Base-by-base conservation (phyloP, 345 rosid genomes). In the Raphanus raphanistrum region DNA sequence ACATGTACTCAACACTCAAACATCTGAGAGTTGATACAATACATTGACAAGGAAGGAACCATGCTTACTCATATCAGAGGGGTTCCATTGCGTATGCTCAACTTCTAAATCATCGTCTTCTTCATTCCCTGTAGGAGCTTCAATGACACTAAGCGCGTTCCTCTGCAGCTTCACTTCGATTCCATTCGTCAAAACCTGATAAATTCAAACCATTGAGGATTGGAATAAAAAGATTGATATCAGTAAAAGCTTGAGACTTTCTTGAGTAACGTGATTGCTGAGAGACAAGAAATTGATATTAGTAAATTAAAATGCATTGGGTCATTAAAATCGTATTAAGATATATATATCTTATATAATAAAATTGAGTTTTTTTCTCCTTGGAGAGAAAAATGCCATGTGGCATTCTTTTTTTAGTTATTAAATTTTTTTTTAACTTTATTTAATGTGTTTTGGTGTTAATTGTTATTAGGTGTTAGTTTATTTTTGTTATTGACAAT, bases 111-210 rank as follows among this genome's bases (percentile, higher is more conserved):
- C 95, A n/a, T 86, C 89, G 65, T 90, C 95, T 67, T 84, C 97
- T 80, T 92, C 97, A 45, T 94, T 89, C n/a, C 98, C 98, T 4
- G 94, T 94, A 66, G 98, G 97, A 76, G 91, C 87, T 90, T 92
- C 98, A 63, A 94, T 83, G 79, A 94, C 98, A 70, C 98, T 94
- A 12, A 94, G 98, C 0, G 98, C 98, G 86, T 94, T 94, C 80
- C 98, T 87, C 84, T 94, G 98, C 69, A 94, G 85, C 85, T 94
- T 94, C 68, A 94, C 98, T 86, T 94, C 98, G 21, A 92, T 92
- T 62, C 98, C 98, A 82, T 94, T 94, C 0, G 98, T 94, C 73
- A 94, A 90, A 79, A 94, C 98, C 98, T 94, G 85, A 32, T 8
- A 73, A 66, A 64, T 33, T 11, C n/a, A 36, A 57, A 54, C 31